Evolutionary conservation across 176 grass and related monocot genomes (phyloP).

Genomic region (Oryza punctata): DNA sequence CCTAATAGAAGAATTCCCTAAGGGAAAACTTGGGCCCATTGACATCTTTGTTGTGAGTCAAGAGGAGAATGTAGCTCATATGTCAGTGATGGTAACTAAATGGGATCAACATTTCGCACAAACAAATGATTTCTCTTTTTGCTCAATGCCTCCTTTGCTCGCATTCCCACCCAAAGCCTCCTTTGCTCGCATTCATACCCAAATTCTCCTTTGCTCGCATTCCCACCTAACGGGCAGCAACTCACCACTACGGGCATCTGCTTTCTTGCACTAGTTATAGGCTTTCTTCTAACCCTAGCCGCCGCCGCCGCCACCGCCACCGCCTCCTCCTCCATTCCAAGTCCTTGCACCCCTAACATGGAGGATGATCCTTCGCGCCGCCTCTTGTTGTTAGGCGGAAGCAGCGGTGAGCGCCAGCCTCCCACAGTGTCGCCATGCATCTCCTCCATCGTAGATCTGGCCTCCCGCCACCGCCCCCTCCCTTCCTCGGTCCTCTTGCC

Average conservation of each 20-base stretch:
- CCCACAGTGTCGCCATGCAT: not conserved
- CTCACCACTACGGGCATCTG: conserved; percentile 10
- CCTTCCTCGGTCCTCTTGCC: conserved; percentile 3
- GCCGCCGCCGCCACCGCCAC: not conserved
- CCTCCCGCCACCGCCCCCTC: not conserved
- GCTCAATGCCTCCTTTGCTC: not conserved
- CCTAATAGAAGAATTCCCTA: too few relatives aligned
- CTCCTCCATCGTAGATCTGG: conserved; percentile 12
- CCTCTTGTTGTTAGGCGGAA: not conserved
- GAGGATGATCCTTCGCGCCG: conserved; percentile 28
- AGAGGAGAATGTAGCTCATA: too few relatives aligned
- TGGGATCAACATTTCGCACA: not conserved
- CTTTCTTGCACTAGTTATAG: not conserved
- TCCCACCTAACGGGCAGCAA: not conserved
- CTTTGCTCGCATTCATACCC: too few relatives aligned
- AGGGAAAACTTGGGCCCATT: too few relatives aligned
- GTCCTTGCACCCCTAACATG: conserved; percentile 12
- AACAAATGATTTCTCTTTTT: conserved; percentile 14
- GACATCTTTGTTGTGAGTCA: too few relatives aligned
- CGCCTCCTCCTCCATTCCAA: not conserved
- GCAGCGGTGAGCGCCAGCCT: not conserved
- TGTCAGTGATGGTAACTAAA: too few relatives aligned
- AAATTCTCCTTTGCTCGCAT: not conserved
- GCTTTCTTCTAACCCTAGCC: conserved; percentile 28
- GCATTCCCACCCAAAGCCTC: not conserved